Evolutionary conservation across 179 eudicot genomes (phyloP), one percentile per base, ranked within the genome.

Genomic region (Spinacia oleracea): DNA sequence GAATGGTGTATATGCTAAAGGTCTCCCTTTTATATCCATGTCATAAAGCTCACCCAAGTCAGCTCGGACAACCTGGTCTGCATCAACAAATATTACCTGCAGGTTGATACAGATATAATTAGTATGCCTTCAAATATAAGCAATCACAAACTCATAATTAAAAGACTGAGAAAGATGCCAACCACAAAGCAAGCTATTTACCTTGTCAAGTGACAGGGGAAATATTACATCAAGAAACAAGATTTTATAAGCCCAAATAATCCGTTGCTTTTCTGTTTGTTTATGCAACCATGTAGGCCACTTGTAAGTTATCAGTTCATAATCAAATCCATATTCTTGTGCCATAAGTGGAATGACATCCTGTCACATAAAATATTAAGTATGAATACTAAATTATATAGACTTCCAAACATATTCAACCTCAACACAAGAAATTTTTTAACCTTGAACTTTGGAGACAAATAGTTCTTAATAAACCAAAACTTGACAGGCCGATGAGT

Each of bases 41-140:
- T 96, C 99, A 89, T 96, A 96, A 59, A 96, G 99, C 82, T 96
- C 97, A 56, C 99, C 99, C 96, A 96, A 88, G 86, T 96, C 98
- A 45, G 99, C 87, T 80, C 99, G 85, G 71, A 93, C 96, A 80
- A 96, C 79, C 80, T 96, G 99, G 80, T 96, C 99, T 15, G 99
- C 99, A 83, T 96, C 99, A 43, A 96, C 99, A 70, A 93, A 96
- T 90, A 96, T 93, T 88, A 96, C 99, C 99, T 96, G 92, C 91
- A 89, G 31, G 75, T 53, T 32, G 7, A 80, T 14, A 72, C 27
- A 71, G 20, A 5, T 29, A 27, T 79, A 38, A 70, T 32, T 55
- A 79, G 8, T 32, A 27, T 14, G 20, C 59, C 62, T 78, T 70
- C 18, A 34, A 18, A 53, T 53, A 21, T 25, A 27, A 38, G 64